Conservation (phyloP, 495 filamentous ascomycete genomes). For the Chlorociboria aeruginascens region DNA sequence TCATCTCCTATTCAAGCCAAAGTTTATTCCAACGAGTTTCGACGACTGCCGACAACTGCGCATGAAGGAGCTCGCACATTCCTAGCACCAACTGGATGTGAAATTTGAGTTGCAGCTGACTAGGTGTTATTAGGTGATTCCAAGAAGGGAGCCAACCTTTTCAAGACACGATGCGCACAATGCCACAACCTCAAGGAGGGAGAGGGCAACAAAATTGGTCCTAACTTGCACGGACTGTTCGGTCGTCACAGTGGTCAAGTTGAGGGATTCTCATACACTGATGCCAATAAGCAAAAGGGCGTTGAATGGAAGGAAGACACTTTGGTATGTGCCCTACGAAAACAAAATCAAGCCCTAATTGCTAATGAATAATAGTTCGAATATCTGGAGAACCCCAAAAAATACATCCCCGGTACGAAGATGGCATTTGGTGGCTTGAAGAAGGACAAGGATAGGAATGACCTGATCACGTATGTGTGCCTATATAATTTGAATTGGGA, state of each 20-base stretch:
- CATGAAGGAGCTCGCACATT: neutral
- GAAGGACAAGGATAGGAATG: constrained; percentile 99
- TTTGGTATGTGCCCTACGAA: constrained; percentile 48
- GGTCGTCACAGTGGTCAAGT: constrained; percentile 87
- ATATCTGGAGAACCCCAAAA: constrained; percentile 90
- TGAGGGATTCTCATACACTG: constrained; percentile 93
- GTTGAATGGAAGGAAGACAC: constrained; percentile 78
- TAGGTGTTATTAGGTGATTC: constrained; percentile 53
- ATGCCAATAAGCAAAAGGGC: constrained; percentile 97
- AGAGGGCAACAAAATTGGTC: constrained; percentile 95
- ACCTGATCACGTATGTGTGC: constrained; percentile 84
- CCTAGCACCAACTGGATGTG: neutral
- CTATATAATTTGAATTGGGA: neutral
- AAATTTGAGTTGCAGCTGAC: constrained; percentile 10
- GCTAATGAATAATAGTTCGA: constrained; percentile 42
- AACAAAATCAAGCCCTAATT: no score
- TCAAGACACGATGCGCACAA: constrained; percentile 98
- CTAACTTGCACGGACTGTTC: constrained; percentile 93
- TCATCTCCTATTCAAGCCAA: neutral
- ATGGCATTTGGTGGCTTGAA: constrained; percentile 99
- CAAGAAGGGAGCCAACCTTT: constrained; percentile 97
- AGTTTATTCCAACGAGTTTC: no score
- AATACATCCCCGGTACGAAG: constrained; percentile 98
- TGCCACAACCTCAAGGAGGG: constrained; percentile 86
- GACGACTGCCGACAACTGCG: constrained; percentile 5